Evolutionary conservation across 2,329 filamentous ascomycete species (phyloP), one percentile per base, ranked within the genome.

Genomic region (Boeremia exigua): DNA sequence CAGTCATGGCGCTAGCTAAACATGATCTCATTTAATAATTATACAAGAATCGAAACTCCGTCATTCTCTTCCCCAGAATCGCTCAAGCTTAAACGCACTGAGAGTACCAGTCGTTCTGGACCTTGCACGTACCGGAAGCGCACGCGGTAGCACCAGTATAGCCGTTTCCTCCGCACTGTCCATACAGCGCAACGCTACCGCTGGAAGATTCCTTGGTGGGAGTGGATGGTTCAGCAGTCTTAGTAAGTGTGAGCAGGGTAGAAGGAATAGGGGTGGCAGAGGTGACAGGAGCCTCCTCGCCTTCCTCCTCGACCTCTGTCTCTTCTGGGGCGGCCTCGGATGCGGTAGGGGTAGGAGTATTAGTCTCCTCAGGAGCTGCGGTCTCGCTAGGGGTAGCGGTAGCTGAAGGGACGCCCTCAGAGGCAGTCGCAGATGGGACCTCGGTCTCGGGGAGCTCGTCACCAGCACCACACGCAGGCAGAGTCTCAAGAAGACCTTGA

Each of bases 101-200:
- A 25, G 62, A 74, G 67, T 80, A 80, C 60, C 73, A 80, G 0
- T 67, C 59, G 65, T 79, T 79, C 32, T 48, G 58, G 1, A 60
- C 56, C n/a, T 67, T 63, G 66, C 78, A 80, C 6, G 62, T 62
- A 6, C 77, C 78, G 28, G 61, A 39, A 3, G 69, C 70, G 39
- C 78, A 80, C n/a, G 61, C 52, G 2, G 70, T 75, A 2, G 74
- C 38, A 9, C 78, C 78, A 7, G 62, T 74, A 54, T 66, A 79
- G 43, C 68, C 72, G 11, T 63, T 61, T 9, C 79, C 78, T 56
- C 78, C 78, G 59, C 78, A 80, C 58, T 77, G 78, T 37, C 55
- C 68, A 36, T 56, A 70, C 14, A 59, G 55, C 8, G 45, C n/a
- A 42, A 59, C 60, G 28, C 40, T 57, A n/a, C 54, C 52, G 23